phyloP scores from a whole-genome alignment of 371 early-diverging fungal genomes.

The Mucor sp. region DNA sequence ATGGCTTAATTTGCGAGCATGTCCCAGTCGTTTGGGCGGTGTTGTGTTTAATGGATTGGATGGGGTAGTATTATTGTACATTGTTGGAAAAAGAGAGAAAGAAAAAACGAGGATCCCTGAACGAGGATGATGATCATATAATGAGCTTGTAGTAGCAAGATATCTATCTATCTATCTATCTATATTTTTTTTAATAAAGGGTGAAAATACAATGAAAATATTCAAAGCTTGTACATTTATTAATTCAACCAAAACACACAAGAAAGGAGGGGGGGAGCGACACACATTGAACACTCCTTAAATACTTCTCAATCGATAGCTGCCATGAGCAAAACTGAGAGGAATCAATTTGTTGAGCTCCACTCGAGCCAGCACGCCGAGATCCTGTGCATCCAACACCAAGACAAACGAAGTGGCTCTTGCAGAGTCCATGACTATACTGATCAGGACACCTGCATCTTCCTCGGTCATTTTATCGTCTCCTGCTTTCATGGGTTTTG shows the following conservation, averaged over 20 bases:
- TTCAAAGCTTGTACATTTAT: background rate
- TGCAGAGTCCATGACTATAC: constrained; percentile 72
- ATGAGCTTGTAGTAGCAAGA: background rate
- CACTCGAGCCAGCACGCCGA: constrained; percentile 66
- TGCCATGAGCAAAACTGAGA: constrained; percentile 63
- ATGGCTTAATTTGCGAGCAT: constrained; percentile 19
- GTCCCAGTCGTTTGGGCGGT: constrained; percentile 45
- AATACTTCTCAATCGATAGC: constrained; percentile 23
- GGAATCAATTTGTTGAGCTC: constrained; percentile 64
- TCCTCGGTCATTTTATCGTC: constrained; percentile 48
- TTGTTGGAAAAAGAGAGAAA: background rate
- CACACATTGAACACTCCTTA: background rate
- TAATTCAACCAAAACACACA: background rate
- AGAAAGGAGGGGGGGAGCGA: background rate
- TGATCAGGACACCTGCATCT: constrained; percentile 75
- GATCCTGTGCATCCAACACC: constrained; percentile 68
- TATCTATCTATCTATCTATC: background rate
- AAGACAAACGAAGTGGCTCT: constrained; percentile 69
- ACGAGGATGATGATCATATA: background rate
- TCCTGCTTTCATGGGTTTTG: constrained; percentile 32
- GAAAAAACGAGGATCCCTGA: background rate
- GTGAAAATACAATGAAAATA: background rate
- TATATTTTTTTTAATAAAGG: background rate
- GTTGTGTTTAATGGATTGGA: constrained; percentile 52
- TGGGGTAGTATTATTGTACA: constrained; percentile 28